Evolutionary conservation across 2,329 filamentous ascomycete species (phyloP).

Genomic region (Trichoderma atroviride): DNA sequence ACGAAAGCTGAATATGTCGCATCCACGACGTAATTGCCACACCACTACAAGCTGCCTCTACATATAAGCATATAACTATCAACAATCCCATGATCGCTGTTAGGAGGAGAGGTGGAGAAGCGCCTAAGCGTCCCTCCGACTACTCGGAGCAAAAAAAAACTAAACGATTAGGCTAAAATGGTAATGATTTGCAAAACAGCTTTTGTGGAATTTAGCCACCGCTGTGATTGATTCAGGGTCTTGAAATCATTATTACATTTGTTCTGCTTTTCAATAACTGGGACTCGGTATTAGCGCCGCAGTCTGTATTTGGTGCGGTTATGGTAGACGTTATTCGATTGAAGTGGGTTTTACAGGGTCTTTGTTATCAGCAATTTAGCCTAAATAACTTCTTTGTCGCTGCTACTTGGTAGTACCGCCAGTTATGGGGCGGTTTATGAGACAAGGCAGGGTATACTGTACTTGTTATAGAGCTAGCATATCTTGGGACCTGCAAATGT

Average conservation of each 20-base stretch:
- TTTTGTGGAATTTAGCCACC: not conserved
- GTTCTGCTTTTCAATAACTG: not conserved
- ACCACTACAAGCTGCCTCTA: not conserved
- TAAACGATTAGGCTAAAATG: constrained; percentile 3
- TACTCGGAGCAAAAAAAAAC: not conserved
- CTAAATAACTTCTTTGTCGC: not conserved
- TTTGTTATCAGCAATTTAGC: not conserved
- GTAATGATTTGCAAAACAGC: not conserved
- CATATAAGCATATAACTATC: not conserved
- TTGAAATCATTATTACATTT: not conserved
- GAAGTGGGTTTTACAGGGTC: not conserved
- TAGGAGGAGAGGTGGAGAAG: not conserved
- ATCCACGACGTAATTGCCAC: not conserved
- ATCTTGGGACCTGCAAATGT: not conserved
- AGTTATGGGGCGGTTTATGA: not conserved
- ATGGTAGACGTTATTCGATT: not conserved
- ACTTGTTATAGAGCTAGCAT: not conserved
- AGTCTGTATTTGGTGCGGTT: not conserved
- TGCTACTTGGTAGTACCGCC: not conserved
- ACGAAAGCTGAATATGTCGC: not conserved
- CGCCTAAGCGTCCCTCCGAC: not conserved
- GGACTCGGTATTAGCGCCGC: not conserved
- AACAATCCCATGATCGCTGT: not conserved
- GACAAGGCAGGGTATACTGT: not conserved
- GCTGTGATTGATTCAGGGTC: not conserved